phyloP scores from a whole-genome alignment of 1,139 yeast species.

The Suhomyces terraborum region DNA sequence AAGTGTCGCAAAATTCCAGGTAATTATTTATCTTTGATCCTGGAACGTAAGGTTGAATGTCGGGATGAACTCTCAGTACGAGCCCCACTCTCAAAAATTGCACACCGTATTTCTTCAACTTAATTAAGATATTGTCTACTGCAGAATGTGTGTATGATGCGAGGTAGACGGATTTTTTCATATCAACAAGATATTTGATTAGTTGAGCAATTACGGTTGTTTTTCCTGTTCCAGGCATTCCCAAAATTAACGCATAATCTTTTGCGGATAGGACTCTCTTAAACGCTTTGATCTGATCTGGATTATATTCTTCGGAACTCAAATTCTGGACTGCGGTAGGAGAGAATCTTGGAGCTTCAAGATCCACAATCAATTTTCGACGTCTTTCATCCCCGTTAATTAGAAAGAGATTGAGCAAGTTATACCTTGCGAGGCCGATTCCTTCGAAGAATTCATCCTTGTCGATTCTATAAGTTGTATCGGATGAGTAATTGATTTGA shows the following conservation, averaged over 20 bases:
- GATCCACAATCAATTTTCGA: slow-evolving; percentile 65
- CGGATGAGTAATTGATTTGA: slow-evolving; percentile 2
- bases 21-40: slow-evolving; percentile 42
- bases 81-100: slow-evolving; percentile 63
- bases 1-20: slow-evolving; percentile 46
- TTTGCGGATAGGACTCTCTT: slow-evolving; percentile 61
- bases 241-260: slow-evolving; percentile 80
- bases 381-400: slow-evolving; percentile 55
- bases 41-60: slow-evolving; percentile 57
- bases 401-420: slow-evolving; percentile 65
- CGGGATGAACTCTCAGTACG: slow-evolving; percentile 60
- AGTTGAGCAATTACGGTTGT: slow-evolving; percentile 87
- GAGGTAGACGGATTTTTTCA: slow-evolving; percentile 68
- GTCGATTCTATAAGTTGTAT: slow-evolving; percentile 64
- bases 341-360: slow-evolving; percentile 40
- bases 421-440: slow-evolving; percentile 74
- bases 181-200: slow-evolving; percentile 58
- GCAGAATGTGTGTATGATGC: slow-evolving; percentile 95
- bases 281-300: slow-evolving; percentile 72
- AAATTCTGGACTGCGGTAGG: slow-evolving; percentile 22
- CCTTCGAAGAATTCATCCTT: slow-evolving; percentile 78
- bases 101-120: slow-evolving; percentile 51
- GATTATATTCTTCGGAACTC: slow-evolving; percentile 44
- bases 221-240: slow-evolving; percentile 99
- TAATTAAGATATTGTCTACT: slow-evolving; percentile 85